Evolutionary conservation across 1,139 yeast genomes (phyloP), one percentile per base, ranked within the genome.

Genomic region (Komagataea norvegica): DNA sequence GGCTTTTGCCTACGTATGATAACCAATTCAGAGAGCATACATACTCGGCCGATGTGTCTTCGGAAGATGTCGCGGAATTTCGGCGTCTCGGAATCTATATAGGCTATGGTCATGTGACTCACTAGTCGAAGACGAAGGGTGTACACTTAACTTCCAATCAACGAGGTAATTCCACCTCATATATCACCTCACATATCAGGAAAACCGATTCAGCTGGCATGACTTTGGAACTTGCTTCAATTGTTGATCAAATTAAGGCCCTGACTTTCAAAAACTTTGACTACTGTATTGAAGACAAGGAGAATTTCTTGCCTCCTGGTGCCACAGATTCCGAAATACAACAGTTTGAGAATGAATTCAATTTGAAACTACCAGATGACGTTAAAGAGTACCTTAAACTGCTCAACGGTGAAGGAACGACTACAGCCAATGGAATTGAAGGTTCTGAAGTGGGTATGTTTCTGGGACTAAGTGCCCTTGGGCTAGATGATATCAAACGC

Each of bases 401-500:
- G 16, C 17, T 41, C 22, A 33, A 36, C 26, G 46, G 48, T 14
- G 47, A 44, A 34, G 39, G 34, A 2, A 23, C 29, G 1, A 9
- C 22, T 8, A 3, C 11, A 5, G 4, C 10, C 13, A 20, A 14
- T 13, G 35, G 25, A 9, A 27, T 24, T 3, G 29, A 33, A 10
- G 14, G n/a, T 4, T 9, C 27, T 10, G 40, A 34, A 18, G 13
- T 28, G 10, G 48, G 48, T 4, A 16, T 36, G 3, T 38, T 42
- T 14, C 22, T 46, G 14, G 49, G 49, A 8, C 27, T 39, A 3
- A 26, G 28, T 1, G 31, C 38, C 13, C 28, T 44, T 3, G 21
- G 41, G 6, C 16, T 44, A n/a, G 40, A 36, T 7, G 45, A 37
- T 5, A 46, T 46, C 17, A 28, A 28, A 20, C 17, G 43, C 7